Evolutionary conservation across 2,329 filamentous ascomycete genomes (phyloP).

Genomic region (Fusarium denticulatum): DNA sequence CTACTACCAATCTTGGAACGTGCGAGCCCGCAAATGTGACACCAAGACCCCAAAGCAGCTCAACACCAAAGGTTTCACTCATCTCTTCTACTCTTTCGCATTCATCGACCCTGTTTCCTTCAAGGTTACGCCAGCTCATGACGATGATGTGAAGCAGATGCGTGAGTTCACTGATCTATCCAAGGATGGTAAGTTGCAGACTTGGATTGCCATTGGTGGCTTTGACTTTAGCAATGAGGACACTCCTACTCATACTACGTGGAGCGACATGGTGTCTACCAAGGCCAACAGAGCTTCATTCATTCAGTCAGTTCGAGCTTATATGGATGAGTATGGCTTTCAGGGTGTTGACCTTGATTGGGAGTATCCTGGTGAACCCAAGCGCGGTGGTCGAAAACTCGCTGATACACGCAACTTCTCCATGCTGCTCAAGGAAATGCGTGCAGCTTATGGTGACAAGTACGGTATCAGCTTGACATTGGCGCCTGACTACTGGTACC

Average conservation of each 20-base stretch:
- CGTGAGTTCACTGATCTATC: constrained; percentile 16
- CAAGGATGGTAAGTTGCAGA: constrained; percentile 40
- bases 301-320: constrained; percentile 46
- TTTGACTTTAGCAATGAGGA: constrained; percentile 52
- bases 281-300: constrained; percentile 47
- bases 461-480: constrained; percentile 56
- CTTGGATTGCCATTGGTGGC: constrained; percentile 55
- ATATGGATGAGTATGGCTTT: constrained; percentile 37
- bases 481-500: constrained; percentile 51
- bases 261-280: constrained; percentile 43
- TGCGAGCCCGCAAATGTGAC: constrained; percentile 2
- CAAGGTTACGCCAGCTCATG: background rate
- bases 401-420: constrained; percentile 52
- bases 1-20: constrained; percentile 28
- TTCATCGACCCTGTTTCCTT: constrained; percentile 21
- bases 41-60: constrained; percentile 28
- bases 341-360: constrained; percentile 58
- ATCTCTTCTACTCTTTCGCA: constrained; percentile 28
- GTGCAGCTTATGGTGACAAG: constrained; percentile 39
- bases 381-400: constrained; percentile 48
- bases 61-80: constrained; percentile 3
- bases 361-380: constrained; percentile 55
- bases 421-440: constrained; percentile 49
- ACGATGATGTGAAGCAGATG: constrained; percentile 12
- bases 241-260: constrained; percentile 39